phyloP scores from a whole-genome alignment of 805 yeast species.

The Saturnispora zaruensis region DNA sequence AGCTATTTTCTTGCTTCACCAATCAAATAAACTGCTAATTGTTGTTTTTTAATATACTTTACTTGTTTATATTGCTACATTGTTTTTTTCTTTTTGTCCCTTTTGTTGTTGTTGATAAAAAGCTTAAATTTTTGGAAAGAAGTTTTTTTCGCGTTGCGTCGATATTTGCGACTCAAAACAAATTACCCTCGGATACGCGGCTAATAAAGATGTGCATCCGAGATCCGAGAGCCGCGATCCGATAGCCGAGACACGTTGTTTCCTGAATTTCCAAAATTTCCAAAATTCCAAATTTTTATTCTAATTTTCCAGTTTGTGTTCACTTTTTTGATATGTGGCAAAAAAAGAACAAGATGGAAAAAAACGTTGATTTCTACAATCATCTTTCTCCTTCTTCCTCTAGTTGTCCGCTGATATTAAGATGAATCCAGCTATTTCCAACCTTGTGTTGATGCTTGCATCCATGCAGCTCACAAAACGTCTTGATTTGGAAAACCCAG shows the following conservation, averaged over 20 bases:
- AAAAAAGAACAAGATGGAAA: background rate
- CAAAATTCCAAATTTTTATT: too few species aligned
- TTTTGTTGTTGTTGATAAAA: background rate
- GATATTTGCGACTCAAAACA: background rate
- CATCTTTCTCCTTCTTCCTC: slow-evolving; percentile 1
- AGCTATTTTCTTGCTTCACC: background rate
- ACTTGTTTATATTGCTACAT: background rate
- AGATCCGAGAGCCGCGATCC: background rate
- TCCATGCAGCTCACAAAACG: slow-evolving; percentile 93
- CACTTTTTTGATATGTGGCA: background rate
- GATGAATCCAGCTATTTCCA: slow-evolving; percentile 85
- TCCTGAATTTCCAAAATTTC: background rate
- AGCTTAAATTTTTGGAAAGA: background rate
- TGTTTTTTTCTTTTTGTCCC: background rate
- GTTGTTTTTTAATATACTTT: background rate
- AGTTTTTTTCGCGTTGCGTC: slow-evolving; percentile 1
- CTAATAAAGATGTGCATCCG: fast-evolving
- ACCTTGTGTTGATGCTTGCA: slow-evolving; percentile 83
- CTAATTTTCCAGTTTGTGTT: too few species aligned
- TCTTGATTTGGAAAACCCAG: slow-evolving; percentile 81
- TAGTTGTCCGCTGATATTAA: slow-evolving; percentile 4
- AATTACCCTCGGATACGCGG: background rate
- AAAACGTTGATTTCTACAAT: background rate
- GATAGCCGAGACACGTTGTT: background rate
- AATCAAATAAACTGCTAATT: background rate